Conservation (phyloP, 2,329 filamentous ascomycete species). For the Neonectria hederae region DNA sequence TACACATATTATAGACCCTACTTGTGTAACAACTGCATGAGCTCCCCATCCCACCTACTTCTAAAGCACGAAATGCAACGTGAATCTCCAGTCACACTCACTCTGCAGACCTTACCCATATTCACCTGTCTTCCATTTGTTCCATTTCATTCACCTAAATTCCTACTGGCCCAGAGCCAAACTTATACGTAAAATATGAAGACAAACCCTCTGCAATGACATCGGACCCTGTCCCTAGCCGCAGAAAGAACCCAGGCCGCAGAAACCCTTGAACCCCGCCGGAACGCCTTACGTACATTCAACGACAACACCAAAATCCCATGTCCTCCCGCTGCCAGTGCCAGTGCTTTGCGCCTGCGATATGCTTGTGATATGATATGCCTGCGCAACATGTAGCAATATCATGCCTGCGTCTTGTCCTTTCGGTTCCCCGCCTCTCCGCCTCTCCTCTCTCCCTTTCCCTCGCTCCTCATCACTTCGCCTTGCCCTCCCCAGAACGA, state of each 20-base stretch:
- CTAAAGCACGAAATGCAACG: not conserved
- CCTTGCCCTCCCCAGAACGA: conserved; percentile 17
- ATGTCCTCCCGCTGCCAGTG: conserved; percentile 18
- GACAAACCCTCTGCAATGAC: conserved; percentile 30
- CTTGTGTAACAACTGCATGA: not conserved
- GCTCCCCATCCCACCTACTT: not conserved
- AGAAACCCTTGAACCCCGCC: conserved; percentile 20
- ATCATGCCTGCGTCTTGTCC: not conserved
- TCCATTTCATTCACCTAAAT: conserved; percentile 19
- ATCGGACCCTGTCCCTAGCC: conserved; percentile 23
- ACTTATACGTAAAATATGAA: conserved; percentile 28
- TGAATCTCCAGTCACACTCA: not conserved
- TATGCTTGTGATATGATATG: conserved; percentile 7
- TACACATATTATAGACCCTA: not conserved
- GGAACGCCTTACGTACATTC: conserved; percentile 42
- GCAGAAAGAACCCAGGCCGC: conserved; percentile 20
- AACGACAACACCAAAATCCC: conserved; percentile 31
- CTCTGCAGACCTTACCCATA: not conserved
- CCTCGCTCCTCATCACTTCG: conserved; percentile 6
- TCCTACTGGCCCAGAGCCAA: conserved; percentile 24
- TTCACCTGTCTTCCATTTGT: conserved; percentile 11
- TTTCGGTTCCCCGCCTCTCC: conserved; percentile 12
- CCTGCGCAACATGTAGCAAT: not conserved
- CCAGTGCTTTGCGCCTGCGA: conserved; percentile 29
- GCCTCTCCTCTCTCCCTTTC: conserved; percentile 11